Base-by-base conservation (phyloP, 176 grass and related monocot genomes). In the Carex littledalei region DNA sequence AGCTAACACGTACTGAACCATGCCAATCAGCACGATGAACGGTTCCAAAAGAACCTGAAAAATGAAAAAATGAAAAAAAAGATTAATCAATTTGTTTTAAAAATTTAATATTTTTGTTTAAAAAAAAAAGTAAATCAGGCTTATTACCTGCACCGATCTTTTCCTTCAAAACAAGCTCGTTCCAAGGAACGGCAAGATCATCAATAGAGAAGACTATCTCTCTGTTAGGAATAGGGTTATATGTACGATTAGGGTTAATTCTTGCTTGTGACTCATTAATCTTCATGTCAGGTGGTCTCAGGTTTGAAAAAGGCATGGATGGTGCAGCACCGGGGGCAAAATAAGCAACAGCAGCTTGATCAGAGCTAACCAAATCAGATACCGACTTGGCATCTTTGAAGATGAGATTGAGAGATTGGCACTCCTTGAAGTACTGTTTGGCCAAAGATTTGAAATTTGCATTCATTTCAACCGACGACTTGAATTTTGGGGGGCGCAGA, bases 1-100 rank as follows among this genome's bases (percentile, higher is more conserved):
- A n/a, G 54, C 41, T 63, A 66, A 18, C 81, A 67, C 91, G 88
- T 95, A 98, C 96, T 87, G 96, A 98, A 86, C 96, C 93, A 95
- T 98, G 91, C 96, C 93, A 98, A 67, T 98, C 96, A 90, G 96
- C 96, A 90, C 89, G 96, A 88, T 95, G 96, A 84, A 98, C 93
- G 53, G 91, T 98, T 85, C 96, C 96, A 86, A 98, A 98, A 56
- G 96, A 98, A 87, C 96, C 96, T 98, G 89, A 50, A 93, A 97
- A 39, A 39, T 39, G 37, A 39, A 39, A 35, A 86, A 37, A 24
- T 35, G 80, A 88, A 85, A 64, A 41, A 24, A 49, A 87, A 76
- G 26, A 82, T 83, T 81, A 66, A 65, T 41, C 1, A 43, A 49
- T 65, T 15, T 82, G 64, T 54, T 63, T 7, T 63, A 56, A 1